Evolutionary conservation across 192 early-diverging fungal genomes (phyloP), one percentile per base, ranked within the genome.

Genomic region (Backusella parvicylindrica): DNA sequence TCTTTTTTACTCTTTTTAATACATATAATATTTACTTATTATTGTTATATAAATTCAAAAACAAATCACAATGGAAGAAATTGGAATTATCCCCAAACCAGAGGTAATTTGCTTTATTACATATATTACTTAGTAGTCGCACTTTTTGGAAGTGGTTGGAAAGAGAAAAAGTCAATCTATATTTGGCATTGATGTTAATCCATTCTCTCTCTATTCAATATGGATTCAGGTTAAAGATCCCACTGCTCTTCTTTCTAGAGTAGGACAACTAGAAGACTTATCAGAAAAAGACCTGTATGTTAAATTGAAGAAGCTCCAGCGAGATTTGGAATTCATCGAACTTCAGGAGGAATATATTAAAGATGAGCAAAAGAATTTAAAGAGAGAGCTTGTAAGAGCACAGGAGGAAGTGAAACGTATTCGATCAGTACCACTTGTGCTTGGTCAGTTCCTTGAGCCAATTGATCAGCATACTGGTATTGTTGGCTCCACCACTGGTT

Each of bases 281-380:
- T 85, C 87, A 64, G 94, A 95, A 77, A 86, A 90, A 40, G 97
- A 99, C 83, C 82, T 96, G 49, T 99, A 99, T 82, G 92, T 93
- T 49, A 94, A 92, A 56, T 88, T 95, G 75, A 99, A 99, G 86
- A 96, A 96, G 76, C 89, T 98, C 21, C 94, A 97, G 75, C 90
- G 94, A 40, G 95, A 98, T 79, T 83, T 98, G 21, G 98, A 99
- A 84, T 94, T 99, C 75, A 84, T 99, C 49, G 92, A 96, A 67
- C 86, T 99, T 31, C 97, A 99, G 86, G 97, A 99, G 81, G 97
- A 98, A 82, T 99, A 98, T 83, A 99, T 99, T 83, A 98, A 98
- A 85, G 96, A 97, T 78, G 97, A 99, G 83, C 95, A 97, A 87
- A 95, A 96, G 86, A 97, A 98, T 83, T 78, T 99, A 68, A 96